Evolutionary conservation across 768 basidiomycete genomes (phyloP), one percentile per base, ranked within the genome.

Genomic region (Mycena latifolia): DNA sequence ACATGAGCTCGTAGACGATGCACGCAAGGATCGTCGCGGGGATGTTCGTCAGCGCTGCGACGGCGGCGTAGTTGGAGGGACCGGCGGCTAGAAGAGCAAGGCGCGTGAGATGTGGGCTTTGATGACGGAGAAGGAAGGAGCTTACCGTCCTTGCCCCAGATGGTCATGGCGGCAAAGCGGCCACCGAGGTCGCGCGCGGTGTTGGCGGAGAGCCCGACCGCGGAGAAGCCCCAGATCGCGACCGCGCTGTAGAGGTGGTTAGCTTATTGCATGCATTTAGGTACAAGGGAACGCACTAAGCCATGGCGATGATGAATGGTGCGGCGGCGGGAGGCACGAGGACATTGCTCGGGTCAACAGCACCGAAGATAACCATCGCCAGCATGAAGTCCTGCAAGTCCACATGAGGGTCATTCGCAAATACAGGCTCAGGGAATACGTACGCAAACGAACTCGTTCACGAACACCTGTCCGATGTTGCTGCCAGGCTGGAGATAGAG

Each of bases 151-250:
- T 35, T 71, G 22, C 90, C 90, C 83, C 87, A 92, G 59, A 91
- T 84, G 5, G 88, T 81, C 76, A 92, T 72, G 0, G 82, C 85
- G 69, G 85, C 83, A n/a, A 92, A 65, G 18, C 90, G 86, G 5
- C 83, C 88, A 22, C 90, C 91, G 46, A 92, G 29, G 73, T 92
- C 91, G 72, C 91, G 89, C 29, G 90, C 89, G 4, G 88, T 77
- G 75, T 92, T 92, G 35, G 89, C 80, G 17, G 88, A 82, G 48
- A 92, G 75, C 25, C 84, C 84, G 37, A 81, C 78, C 3, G 84
- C 77, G 6, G 85, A 78, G 73, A 79, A 92, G 41, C 89, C 86
- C 89, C 90, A 91, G 63, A 91, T 83, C 41, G 82, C 81, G 43
- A 82, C 77, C 50, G 79, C 86, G 70, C 89, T 91, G 60, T n/a